These are phyloP conservation scores for Cephalotrichum gorgonifer DNA, from an alignment of 2,329 filamentous ascomycete genomes.

Conservation along the genomic window DNA sequence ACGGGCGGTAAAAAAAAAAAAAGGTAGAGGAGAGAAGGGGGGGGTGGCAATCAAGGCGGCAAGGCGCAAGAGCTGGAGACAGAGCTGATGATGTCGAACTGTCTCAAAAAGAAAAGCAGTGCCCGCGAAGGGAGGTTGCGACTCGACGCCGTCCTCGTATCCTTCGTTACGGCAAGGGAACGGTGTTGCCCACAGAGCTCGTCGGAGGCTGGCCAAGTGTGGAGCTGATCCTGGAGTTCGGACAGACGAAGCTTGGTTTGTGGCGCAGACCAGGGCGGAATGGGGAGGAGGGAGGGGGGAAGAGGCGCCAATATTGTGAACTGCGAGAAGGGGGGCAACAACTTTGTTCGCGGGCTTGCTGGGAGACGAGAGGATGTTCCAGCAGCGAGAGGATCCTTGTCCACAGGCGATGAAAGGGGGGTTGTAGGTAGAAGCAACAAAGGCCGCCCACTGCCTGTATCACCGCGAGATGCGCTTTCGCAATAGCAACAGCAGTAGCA, in stretches of 20 bases:
- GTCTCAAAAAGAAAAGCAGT: neutral
- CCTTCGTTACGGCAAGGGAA: neutral
- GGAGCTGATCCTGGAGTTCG: neutral
- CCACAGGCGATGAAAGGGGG: conserved; percentile 2
- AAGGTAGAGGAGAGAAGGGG: too few relatives aligned
- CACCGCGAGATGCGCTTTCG: too few relatives aligned
- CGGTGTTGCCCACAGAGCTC: conserved; percentile 1
- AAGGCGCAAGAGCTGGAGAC: neutral
- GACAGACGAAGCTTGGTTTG: neutral
- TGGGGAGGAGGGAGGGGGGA: conserved; percentile 1
- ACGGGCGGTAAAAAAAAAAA: neutral
- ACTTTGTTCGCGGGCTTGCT: neutral
- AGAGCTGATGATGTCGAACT: neutral
- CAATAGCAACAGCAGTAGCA: neutral
- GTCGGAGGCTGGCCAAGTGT: neutral
- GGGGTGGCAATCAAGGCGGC: neutral
- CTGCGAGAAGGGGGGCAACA: neutral
- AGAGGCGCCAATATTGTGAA: neutral
- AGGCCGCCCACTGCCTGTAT: too few relatives aligned
- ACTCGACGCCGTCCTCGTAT: neutral
- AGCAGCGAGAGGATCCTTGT: neutral
- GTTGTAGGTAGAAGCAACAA: conserved; percentile 3
- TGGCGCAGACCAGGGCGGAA: conserved; percentile 5
- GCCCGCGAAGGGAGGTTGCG: neutral
- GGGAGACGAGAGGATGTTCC: neutral